These are phyloP conservation scores for Citrus glauca DNA, from an alignment of 345 rosid genomes.

Conservation along the genomic window DNA sequence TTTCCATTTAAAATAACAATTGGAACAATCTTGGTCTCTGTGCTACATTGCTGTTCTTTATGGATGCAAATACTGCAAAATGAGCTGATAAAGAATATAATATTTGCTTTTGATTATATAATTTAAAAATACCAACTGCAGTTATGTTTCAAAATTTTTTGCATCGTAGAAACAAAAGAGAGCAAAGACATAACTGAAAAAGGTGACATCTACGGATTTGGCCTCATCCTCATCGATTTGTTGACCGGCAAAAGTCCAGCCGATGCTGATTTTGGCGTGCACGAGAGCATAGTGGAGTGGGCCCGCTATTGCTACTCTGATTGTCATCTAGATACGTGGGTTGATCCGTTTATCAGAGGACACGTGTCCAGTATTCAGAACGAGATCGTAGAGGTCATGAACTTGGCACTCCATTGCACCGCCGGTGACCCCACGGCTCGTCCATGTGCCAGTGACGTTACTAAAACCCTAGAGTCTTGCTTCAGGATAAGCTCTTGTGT, in stretches of 20 bases:
- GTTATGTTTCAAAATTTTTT: not conserved
- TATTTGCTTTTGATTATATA: not conserved
- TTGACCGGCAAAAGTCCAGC: constrained; percentile 61
- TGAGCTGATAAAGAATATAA: not conserved
- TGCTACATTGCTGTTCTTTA: not conserved
- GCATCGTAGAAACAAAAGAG: constrained; percentile 53
- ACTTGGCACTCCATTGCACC: constrained; percentile 72
- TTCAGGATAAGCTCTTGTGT: constrained; percentile 36
- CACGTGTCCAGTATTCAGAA: constrained; percentile 26
- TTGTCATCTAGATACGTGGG: constrained; percentile 62
- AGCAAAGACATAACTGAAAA: constrained; percentile 45
- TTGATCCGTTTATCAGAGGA: constrained; percentile 46
- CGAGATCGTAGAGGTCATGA: constrained; percentile 57
- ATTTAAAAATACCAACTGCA: not conserved
- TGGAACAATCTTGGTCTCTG: not conserved
- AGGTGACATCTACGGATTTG: constrained; percentile 66
- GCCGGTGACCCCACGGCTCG: constrained; percentile 59
- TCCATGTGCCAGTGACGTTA: constrained; percentile 47
- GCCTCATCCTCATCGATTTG: constrained; percentile 61
- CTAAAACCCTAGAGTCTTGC: constrained; percentile 45
- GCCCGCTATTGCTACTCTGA: constrained; percentile 70
- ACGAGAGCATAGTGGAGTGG: constrained; percentile 60
- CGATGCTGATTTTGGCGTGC: constrained; percentile 58
- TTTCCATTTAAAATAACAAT: not conserved
- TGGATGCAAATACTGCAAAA: not conserved